These are phyloP conservation scores for Candida tetrigidarum DNA, from an alignment of 1,139 yeast genomes.

Conservation along the genomic window DNA sequence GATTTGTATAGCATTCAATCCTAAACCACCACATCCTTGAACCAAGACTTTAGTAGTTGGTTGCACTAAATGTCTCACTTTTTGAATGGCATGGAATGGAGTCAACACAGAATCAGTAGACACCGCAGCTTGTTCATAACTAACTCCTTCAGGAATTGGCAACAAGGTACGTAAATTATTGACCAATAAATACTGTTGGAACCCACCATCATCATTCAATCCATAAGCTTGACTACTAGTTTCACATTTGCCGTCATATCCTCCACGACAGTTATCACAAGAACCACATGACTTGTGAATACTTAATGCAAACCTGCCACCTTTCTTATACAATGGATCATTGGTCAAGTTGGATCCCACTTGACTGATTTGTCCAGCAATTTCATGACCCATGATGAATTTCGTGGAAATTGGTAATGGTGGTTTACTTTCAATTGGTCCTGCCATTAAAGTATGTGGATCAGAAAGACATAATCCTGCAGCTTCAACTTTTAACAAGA, in stretches of 20 bases:
- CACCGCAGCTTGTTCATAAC: constrained; percentile 52
- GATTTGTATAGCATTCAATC: constrained; percentile 53
- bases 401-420: constrained; percentile 24
- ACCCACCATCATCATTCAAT: constrained; percentile 52
- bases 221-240: constrained; percentile 38
- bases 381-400: constrained; percentile 61
- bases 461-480: constrained; percentile 60
- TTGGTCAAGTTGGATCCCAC: constrained; percentile 39
- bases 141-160: constrained; percentile 51
- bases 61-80: constrained; percentile 33
- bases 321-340: constrained; percentile 32
- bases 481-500: constrained; percentile 52
- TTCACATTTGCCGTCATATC: constrained; percentile 45
- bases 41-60: constrained; percentile 47
- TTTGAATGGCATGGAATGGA: constrained; percentile 53
- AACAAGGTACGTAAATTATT: constrained; percentile 38
- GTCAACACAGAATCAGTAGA: constrained; percentile 55
- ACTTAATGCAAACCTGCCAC: constrained; percentile 40
- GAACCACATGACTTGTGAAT: constrained; percentile 48
- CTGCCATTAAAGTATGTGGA: constrained; percentile 44
- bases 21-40: constrained; percentile 56
- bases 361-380: constrained; percentile 51
- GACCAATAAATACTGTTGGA: constrained; percentile 48
- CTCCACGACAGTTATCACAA: constrained; percentile 47
- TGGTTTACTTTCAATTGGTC: constrained; percentile 21